Evolutionary conservation across 305 asterid species (phyloP).

Genomic region (Fraxinus latifolia): DNA sequence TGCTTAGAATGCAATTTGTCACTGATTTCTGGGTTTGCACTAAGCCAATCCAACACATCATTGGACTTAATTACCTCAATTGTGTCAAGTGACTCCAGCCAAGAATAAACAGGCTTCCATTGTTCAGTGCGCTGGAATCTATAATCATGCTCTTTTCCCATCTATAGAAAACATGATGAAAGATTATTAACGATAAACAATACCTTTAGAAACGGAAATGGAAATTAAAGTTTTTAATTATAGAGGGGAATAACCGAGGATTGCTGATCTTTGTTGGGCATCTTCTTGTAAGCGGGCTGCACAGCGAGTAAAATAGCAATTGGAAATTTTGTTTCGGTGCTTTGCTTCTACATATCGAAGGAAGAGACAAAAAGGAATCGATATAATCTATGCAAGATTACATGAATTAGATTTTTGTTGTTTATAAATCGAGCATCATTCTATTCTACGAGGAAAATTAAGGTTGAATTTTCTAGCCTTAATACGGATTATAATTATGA

Average conservation of each 20-base stretch:
- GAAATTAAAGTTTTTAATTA: background rate
- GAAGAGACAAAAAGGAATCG: background rate
- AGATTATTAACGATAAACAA: background rate
- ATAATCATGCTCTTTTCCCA: background rate
- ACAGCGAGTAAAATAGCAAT: background rate
- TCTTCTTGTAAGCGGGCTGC: background rate
- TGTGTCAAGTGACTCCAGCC: background rate
- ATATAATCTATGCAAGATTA: background rate
- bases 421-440: background rate
- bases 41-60: background rate
- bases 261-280: background rate
- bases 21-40: background rate
- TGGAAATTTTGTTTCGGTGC: background rate
- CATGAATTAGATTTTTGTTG: background rate
- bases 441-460: background rate
- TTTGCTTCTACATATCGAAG: background rate
- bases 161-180: background rate
- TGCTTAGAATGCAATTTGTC: background rate
- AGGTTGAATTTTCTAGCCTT: background rate
- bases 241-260: background rate
- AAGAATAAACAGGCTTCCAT: conserved; percentile 3
- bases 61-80: background rate
- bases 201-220: background rate
- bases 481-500: background rate
- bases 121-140: conserved; percentile 11